Evolutionary conservation across 352 stramenopile species (phyloP).

Genomic region (Phytopythium mirpurense): DNA sequence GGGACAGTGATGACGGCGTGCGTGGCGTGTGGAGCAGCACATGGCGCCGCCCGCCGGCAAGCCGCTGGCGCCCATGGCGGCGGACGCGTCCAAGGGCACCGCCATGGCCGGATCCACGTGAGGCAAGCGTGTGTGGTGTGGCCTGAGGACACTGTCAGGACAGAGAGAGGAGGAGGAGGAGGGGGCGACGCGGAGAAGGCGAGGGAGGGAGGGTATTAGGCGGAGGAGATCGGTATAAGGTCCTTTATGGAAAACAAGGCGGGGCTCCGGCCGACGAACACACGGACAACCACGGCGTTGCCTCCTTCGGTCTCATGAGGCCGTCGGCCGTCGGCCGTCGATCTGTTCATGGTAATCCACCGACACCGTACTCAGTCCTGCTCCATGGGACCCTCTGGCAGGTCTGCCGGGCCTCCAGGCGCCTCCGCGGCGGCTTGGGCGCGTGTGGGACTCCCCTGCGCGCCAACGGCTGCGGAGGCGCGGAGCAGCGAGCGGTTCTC

Average conservation of each 20-base stretch:
- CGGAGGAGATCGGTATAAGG: neutral
- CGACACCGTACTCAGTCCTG: too few relatives aligned
- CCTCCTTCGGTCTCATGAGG: neutral
- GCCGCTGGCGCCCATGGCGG: slow-evolving; percentile 60
- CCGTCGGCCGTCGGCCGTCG: too few relatives aligned
- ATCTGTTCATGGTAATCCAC: too few relatives aligned
- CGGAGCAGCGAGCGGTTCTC: slow-evolving; percentile 19
- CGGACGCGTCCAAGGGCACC: slow-evolving; percentile 62
- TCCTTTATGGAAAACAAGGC: neutral
- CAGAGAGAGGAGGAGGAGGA: neutral
- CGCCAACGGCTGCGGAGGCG: neutral
- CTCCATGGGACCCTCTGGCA: too few relatives aligned
- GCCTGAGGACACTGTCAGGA: slow-evolving; percentile 1
- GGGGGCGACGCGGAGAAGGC: slow-evolving; percentile 7
- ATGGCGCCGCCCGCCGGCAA: slow-evolving; percentile 60
- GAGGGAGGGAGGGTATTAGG: neutral
- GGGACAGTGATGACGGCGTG: neutral
- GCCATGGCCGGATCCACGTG: slow-evolving; percentile 75
- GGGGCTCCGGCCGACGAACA: neutral
- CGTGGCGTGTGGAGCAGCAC: slow-evolving; percentile 29
- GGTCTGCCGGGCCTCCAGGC: neutral
- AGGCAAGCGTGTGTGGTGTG: slow-evolving; percentile 9
- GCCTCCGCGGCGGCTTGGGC: too few relatives aligned
- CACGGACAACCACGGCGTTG: neutral
- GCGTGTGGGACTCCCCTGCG: too few relatives aligned